These are phyloP conservation scores for Arabidopsis suecica DNA, from an alignment of 345 rosid genomes.

Conservation along the genomic window DNA sequence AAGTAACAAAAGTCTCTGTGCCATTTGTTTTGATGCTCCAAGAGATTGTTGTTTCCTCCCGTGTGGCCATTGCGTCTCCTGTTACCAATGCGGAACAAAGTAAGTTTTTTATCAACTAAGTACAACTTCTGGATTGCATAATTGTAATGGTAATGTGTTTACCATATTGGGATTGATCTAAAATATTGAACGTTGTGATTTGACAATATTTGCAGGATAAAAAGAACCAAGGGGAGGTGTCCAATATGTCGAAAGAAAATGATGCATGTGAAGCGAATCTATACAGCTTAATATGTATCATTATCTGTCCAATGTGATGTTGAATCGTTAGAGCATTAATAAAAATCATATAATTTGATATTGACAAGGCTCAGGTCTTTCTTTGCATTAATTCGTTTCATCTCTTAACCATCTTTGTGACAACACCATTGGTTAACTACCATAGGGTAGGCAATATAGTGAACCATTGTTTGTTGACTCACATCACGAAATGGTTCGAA, in stretches of 20 bases:
- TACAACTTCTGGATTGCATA: no score
- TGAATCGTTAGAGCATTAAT: neutral
- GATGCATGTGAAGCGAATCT: slow-evolving; percentile 75
- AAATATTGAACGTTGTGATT: slow-evolving; percentile 3
- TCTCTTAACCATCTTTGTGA: neutral
- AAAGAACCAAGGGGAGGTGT: slow-evolving; percentile 64
- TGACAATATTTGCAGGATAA: slow-evolving; percentile 58
- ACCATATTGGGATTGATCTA: neutral
- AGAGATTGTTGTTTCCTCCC: slow-evolving; percentile 93
- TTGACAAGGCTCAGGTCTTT: slow-evolving; percentile 14
- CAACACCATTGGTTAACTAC: neutral
- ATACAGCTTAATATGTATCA: slow-evolving; percentile 33
- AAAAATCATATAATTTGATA: neutral
- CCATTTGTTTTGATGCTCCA: slow-evolving; percentile 89
- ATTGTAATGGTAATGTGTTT: neutral
- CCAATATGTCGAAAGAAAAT: slow-evolving; percentile 69
- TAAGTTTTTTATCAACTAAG: slow-evolving; percentile 10
- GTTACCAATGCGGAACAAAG: slow-evolving; percentile 75
- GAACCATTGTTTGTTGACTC: neutral
- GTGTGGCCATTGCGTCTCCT: slow-evolving; percentile 88
- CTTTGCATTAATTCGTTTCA: slow-evolving; percentile 4
- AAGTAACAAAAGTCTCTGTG: slow-evolving; percentile 67
- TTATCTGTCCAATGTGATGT: neutral
- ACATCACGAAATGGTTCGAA: neutral
- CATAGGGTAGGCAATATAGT: neutral